phyloP scores from a whole-genome alignment of 371 early-diverging fungal genomes.

The Mucor circinelloides region DNA sequence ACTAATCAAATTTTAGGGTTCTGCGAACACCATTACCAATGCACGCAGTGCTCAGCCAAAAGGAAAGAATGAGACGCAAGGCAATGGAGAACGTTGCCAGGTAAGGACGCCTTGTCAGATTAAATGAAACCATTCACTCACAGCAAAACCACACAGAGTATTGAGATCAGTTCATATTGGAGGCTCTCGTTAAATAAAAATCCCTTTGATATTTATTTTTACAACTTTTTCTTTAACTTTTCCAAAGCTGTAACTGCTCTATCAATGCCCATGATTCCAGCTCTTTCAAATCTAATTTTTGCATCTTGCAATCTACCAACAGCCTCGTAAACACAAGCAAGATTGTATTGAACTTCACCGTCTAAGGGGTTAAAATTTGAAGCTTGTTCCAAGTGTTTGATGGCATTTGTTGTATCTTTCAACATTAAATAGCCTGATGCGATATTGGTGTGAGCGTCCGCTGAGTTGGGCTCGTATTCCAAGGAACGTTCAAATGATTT shows the following conservation, averaged over 20 bases:
- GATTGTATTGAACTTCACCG: slow-evolving; percentile 79
- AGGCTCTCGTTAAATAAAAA: slow-evolving; percentile 16
- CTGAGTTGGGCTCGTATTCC: slow-evolving; percentile 62
- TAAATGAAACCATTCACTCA: background rate
- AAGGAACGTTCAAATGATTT: slow-evolving; percentile 71
- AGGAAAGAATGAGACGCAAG: slow-evolving; percentile 40
- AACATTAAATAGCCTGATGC: slow-evolving; percentile 76
- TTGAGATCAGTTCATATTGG: slow-evolving; percentile 42
- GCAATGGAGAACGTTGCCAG: slow-evolving; percentile 56
- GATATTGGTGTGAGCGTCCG: slow-evolving; percentile 85
- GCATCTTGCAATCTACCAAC: slow-evolving; percentile 70
- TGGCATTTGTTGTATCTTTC: slow-evolving; percentile 62
- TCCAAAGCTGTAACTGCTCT: slow-evolving; percentile 50
- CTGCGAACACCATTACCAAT: slow-evolving; percentile 22
- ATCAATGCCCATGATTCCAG: slow-evolving; percentile 63
- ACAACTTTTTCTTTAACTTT: slow-evolving; percentile 37
- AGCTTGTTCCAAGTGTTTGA: slow-evolving; percentile 72
- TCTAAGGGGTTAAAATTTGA: slow-evolving; percentile 71
- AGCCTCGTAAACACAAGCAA: slow-evolving; percentile 77
- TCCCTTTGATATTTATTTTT: slow-evolving; percentile 2
- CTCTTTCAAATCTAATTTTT: slow-evolving; percentile 66
- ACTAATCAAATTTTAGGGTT: slow-evolving; percentile 12
- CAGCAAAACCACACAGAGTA: slow-evolving; percentile 23
- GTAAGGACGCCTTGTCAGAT: slow-evolving; percentile 19
- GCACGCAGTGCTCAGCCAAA: slow-evolving; percentile 19